phyloP scores from a whole-genome alignment of 331 rosid species.

The Quercus tomentella region DNA sequence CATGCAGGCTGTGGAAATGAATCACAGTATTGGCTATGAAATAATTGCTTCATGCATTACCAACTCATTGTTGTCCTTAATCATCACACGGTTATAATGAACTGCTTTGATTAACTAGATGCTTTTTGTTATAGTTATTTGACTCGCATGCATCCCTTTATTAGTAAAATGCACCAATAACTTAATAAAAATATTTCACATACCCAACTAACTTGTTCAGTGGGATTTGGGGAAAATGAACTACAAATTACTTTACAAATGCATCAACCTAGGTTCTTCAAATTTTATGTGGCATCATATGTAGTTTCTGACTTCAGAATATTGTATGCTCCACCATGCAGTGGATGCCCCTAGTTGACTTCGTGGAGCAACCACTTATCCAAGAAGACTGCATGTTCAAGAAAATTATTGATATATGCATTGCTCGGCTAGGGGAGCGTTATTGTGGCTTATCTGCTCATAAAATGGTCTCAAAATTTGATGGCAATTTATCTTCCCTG shows the following conservation, averaged over 20 bases:
- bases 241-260: neutral
- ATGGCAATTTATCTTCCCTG: constrained; percentile 66
- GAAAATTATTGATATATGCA: constrained; percentile 68
- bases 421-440: constrained; percentile 67
- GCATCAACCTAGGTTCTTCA: neutral
- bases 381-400: constrained; percentile 86
- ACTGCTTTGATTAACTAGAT: too few species aligned
- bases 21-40: too few species aligned
- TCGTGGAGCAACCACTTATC: constrained; percentile 74
- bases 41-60: too few species aligned
- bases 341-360: constrained; percentile 95
- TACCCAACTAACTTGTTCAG: too few species aligned
- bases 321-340: constrained; percentile 23
- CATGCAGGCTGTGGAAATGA: too few species aligned
- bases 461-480: constrained; percentile 71
- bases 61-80: too few species aligned
- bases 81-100: too few species aligned
- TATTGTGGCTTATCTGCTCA: constrained; percentile 81
- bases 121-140: too few species aligned
- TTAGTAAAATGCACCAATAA: too few species aligned
- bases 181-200: too few species aligned
- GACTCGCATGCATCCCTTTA: too few species aligned
- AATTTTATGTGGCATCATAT: neutral
- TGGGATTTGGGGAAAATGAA: neutral
- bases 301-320: neutral